Evolutionary conservation across 1,139 yeast species (phyloP), one percentile per base, ranked within the genome.

Genomic region (Candida glucosophila): DNA sequence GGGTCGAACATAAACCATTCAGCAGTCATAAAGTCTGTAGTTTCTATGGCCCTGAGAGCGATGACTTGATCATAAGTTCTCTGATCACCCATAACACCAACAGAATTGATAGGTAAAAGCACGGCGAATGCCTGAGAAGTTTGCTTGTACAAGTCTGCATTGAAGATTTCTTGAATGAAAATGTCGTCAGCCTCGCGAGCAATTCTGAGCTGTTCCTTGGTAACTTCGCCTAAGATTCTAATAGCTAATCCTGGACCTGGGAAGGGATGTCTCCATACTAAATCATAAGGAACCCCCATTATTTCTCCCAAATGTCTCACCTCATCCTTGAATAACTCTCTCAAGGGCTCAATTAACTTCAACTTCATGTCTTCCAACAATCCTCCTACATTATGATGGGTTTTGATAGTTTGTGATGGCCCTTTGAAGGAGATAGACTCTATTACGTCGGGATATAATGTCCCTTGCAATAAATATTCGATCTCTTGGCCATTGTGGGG

Each of bases 191-290:
- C 98, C 55, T 86, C 90, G 63, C 97, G 82, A 27, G 98, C 98
- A 55, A 90, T 90, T 49, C 75, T 86, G 32, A 90, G 90, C 65
- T 90, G 98, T 37, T 69, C 77, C 42, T 76, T 80, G 35, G 95
- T 83, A 38, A 90, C 96, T 63, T 88, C 97, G 43, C 99, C 99
- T 32, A 90, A 68, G 32, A 90, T 93, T 64, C 99, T 79, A 54
- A 90, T 92, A 42, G 97, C 98, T 52, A 90, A 82, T 66, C 99
- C 99, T 54, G 99, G 99, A 52, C 99, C 99, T 48, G 99, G 99
- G 95, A 90, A 90, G 32, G 99, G 99, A 54, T 90, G 99, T 72
- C 99, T 83, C 97, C 98, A 88, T 41, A 90, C 97, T 45, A 90
- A 73, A 44, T 90, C 98, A 50, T 85, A 92, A 24, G 97, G 93